Evolutionary conservation across 495 filamentous ascomycete genomes (phyloP).

Genomic region (Xanthoparmelia taractica): DNA sequence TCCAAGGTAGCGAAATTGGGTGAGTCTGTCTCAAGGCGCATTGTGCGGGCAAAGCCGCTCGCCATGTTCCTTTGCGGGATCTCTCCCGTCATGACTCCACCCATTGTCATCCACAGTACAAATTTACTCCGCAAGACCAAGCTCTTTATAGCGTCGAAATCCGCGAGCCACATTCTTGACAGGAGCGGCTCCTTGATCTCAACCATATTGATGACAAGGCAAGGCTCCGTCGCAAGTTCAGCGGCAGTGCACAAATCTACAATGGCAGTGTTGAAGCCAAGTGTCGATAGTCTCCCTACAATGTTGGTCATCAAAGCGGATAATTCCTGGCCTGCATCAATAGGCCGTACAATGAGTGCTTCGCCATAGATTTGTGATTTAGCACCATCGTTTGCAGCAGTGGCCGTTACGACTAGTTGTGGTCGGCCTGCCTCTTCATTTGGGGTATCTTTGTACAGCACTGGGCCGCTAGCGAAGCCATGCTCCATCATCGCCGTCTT

Average conservation of each 20-base stretch:
- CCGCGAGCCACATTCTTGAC: neutral
- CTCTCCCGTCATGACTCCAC: neutral
- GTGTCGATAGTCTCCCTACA: neutral
- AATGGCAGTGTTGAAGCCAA: neutral
- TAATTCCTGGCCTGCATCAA: neutral
- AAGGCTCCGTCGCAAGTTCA: constrained; percentile 14
- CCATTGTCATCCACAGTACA: constrained; percentile 3
- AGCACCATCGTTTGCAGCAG: neutral
- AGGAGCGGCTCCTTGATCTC: constrained; percentile 1
- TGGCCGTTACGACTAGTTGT: neutral
- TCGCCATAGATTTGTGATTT: neutral
- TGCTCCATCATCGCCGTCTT: neutral
- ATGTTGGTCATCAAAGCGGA: neutral
- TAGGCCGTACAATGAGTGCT: neutral
- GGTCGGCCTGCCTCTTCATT: neutral
- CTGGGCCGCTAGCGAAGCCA: neutral
- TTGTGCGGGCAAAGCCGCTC: neutral
- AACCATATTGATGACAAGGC: constrained; percentile 19
- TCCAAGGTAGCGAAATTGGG: constrained; percentile 4
- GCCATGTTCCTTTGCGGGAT: constrained; percentile 1
- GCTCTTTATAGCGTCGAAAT: neutral
- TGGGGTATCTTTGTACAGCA: neutral
- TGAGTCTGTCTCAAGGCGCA: constrained; percentile 4
- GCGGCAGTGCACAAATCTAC: neutral
- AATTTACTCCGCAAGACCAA: neutral